Conservation (phyloP, 1,284 basidiomycete genomes). For the Entoloma clypeatum region DNA sequence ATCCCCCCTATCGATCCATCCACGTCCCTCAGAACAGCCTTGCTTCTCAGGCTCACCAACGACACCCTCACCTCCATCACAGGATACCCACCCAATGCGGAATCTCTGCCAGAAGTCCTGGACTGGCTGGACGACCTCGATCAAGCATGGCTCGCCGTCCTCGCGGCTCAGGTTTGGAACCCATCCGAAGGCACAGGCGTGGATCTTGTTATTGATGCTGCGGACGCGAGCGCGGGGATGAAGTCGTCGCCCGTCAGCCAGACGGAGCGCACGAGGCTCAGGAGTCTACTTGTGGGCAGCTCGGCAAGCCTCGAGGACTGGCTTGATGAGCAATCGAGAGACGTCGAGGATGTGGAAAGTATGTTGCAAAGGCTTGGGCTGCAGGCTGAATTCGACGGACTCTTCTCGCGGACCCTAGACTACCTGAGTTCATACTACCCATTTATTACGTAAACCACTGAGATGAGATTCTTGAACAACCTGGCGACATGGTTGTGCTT, state of each 20-base stretch:
- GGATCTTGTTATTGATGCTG: constrained; percentile 42
- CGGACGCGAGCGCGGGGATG: constrained; percentile 25
- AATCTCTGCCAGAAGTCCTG: constrained; percentile 47
- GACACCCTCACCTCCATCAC: constrained; percentile 56
- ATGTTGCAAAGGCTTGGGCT: constrained; percentile 48
- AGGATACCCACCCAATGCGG: constrained; percentile 48
- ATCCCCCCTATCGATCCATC: constrained; percentile 70
- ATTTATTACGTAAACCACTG: no score
- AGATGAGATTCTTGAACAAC: constrained; percentile 32
- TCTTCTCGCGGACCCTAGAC: constrained; percentile 56
- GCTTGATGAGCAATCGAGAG: constrained; percentile 36
- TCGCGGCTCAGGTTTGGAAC: constrained; percentile 63
- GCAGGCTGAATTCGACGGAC: constrained; percentile 56
- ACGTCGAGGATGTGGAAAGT: constrained; percentile 32
- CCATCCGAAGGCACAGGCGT: constrained; percentile 40
- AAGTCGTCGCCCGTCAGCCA: constrained; percentile 49
- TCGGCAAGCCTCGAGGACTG: constrained; percentile 64
- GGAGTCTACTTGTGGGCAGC: constrained; percentile 59
- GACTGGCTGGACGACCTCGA: constrained; percentile 69
- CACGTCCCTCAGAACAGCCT: constrained; percentile 55
- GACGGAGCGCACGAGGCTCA: constrained; percentile 63
- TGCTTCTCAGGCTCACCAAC: constrained; percentile 66
- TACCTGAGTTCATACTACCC: constrained; percentile 51
- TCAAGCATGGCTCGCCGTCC: constrained; percentile 62
- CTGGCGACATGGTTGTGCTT: neutral